Evolutionary conservation across 371 early-diverging fungal species (phyloP).

Genomic region (Mortierella sp.): DNA sequence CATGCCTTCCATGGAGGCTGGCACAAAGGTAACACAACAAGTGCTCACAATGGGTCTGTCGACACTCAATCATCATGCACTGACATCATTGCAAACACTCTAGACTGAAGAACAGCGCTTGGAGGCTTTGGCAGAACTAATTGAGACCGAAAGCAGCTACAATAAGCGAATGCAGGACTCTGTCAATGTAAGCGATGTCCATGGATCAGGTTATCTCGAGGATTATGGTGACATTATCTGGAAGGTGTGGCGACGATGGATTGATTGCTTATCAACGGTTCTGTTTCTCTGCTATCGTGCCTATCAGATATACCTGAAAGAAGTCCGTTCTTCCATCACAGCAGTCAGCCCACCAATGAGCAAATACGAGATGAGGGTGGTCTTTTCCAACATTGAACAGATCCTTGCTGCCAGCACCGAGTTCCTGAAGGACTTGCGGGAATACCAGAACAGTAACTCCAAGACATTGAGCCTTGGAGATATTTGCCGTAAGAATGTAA

Average conservation of each 20-base stretch:
- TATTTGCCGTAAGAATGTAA: slow-evolving; percentile 38
- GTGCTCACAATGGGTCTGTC: background rate
- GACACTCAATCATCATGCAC: background rate
- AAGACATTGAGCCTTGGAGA: slow-evolving; percentile 23
- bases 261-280: no score
- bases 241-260: no score
- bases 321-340: slow-evolving; percentile 11
- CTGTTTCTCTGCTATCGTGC: no score
- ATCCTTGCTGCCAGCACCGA: slow-evolving; percentile 25
- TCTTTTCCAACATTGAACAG: slow-evolving; percentile 44
- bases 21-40: slow-evolving; percentile 7
- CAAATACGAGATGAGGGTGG: slow-evolving; percentile 40
- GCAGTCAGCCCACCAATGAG: slow-evolving; percentile 12
- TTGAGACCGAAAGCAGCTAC: slow-evolving; percentile 38
- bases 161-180: slow-evolving; percentile 30
- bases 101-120: slow-evolving; percentile 32
- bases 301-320: slow-evolving; percentile 22
- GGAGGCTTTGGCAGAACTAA: slow-evolving; percentile 27
- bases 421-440: slow-evolving; percentile 30
- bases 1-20: slow-evolving; percentile 18
- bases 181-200: slow-evolving; percentile 30
- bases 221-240: no score
- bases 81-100: background rate
- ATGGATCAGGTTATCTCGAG: no score
- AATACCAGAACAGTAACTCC: slow-evolving; percentile 11